These are phyloP conservation scores for Taphrina confusa DNA, from an alignment of 1,139 yeast species.

Conservation along the genomic window DNA sequence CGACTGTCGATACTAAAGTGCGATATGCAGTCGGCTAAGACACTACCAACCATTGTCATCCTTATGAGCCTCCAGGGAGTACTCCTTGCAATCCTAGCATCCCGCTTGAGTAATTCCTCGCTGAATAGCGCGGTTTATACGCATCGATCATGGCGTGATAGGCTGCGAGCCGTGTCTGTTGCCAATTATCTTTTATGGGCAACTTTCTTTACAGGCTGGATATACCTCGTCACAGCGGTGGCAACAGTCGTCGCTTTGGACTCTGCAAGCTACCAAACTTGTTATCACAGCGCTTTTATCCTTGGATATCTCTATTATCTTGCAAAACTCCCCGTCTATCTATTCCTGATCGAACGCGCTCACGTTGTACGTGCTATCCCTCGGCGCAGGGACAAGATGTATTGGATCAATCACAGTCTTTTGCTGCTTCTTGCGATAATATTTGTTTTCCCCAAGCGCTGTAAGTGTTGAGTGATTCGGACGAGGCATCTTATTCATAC, in stretches of 20 bases:
- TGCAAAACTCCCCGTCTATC: not conserved
- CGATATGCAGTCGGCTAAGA: too few relatives aligned
- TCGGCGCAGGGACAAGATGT: not conserved
- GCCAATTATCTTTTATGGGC: not conserved
- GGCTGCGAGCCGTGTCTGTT: not conserved
- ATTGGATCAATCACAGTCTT: not conserved
- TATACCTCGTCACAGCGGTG: not conserved
- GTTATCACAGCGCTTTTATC: not conserved
- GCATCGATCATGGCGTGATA: not conserved
- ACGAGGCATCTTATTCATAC: too few relatives aligned
- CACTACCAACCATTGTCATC: too few relatives aligned
- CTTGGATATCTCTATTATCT: not conserved
- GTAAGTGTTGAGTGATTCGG: not conserved
- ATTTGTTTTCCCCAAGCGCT: not conserved
- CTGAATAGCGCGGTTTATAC: not conserved
- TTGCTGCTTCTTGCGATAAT: not conserved
- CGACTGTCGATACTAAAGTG: too few relatives aligned
- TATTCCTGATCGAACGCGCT: constrained; percentile 2
- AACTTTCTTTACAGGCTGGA: not conserved
- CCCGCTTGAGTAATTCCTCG: not conserved
- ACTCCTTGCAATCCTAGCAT: not conserved
- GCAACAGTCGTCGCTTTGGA: not conserved
- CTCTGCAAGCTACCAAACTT: not conserved
- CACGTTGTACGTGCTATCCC: not conserved
- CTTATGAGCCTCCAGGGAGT: not conserved